A percentile compares a stretch with the other conserved stretches of the same genome.
Conservation (phyloP, 352 stramenopile species). For the Globisporangium spinosum region DNA sequence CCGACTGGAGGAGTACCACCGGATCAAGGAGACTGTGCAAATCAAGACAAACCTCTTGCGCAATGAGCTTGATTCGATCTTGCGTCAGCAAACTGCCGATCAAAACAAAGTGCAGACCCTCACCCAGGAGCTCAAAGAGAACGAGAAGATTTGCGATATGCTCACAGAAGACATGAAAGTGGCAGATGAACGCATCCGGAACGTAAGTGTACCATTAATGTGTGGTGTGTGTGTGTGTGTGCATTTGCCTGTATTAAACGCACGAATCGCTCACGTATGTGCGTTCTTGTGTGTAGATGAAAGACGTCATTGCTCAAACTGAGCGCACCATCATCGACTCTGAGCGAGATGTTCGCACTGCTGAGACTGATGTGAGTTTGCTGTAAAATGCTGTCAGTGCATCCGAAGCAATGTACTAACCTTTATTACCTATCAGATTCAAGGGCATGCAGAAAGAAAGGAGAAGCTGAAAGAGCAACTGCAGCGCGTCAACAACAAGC, state of each 20-base stretch:
- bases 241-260: not conserved
- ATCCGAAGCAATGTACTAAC: not conserved
- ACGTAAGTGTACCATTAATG: slow-evolving; percentile 26
- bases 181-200: slow-evolving; percentile 60
- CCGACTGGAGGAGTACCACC: slow-evolving; percentile 79
- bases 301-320: slow-evolving; percentile 60
- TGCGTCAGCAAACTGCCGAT: slow-evolving; percentile 62
- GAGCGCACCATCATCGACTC: slow-evolving; percentile 50
- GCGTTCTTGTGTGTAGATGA: slow-evolving; percentile 38
- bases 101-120: slow-evolving; percentile 72
- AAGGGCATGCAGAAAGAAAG: slow-evolving; percentile 54
- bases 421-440: slow-evolving; percentile 30
- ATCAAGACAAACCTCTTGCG: slow-evolving; percentile 69
- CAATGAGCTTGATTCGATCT: slow-evolving; percentile 66
- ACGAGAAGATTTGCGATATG: slow-evolving; percentile 62
- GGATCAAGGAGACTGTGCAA: slow-evolving; percentile 72
- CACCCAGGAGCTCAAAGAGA: slow-evolving; percentile 65
- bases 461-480: slow-evolving; percentile 63
- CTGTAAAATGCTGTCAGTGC: not conserved
- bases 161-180: slow-evolving; percentile 55
- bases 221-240: not conserved
- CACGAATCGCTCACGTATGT: not conserved
- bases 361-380: slow-evolving; percentile 49
- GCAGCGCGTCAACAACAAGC: slow-evolving; percentile 70
- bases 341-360: slow-evolving; percentile 45